Conservation (phyloP, 352 stramenopile genomes). For the Pythium dissimile region DNA sequence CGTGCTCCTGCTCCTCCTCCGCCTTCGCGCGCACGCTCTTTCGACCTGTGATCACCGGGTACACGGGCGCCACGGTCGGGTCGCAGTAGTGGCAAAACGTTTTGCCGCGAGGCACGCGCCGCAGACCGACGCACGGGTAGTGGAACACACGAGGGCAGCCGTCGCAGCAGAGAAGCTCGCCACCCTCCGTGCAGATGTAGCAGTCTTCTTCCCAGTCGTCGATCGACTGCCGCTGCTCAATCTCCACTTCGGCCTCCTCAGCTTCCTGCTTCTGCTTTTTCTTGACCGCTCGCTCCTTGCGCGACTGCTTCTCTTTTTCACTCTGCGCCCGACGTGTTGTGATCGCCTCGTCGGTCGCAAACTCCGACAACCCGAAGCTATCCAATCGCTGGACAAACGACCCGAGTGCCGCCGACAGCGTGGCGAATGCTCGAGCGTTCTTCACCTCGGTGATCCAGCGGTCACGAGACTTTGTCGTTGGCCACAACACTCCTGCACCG, state of each 20-base stretch:
- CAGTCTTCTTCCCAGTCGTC: slow-evolving; percentile 90
- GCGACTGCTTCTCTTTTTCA: slow-evolving; percentile 66
- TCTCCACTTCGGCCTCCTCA: slow-evolving; percentile 39
- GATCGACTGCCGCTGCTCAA: slow-evolving; percentile 40
- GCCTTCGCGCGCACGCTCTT: slow-evolving; percentile 9
- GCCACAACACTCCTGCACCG: slow-evolving; percentile 67
- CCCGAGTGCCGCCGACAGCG: slow-evolving; percentile 52
- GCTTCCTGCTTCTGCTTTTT: slow-evolving; percentile 62
- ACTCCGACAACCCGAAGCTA: slow-evolving; percentile 55
- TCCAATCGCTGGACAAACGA: slow-evolving; percentile 72
- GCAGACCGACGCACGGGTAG: slow-evolving; percentile 74
- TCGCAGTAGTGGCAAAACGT: slow-evolving; percentile 84
- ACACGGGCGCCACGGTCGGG: slow-evolving; percentile 60
- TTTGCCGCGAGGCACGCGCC: slow-evolving; percentile 78
- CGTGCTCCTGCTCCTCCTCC: slow-evolving; percentile 5
- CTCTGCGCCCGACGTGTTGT: slow-evolving; percentile 54
- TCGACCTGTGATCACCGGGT: slow-evolving; percentile 24
- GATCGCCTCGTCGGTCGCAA: slow-evolving; percentile 35
- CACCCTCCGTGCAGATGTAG: slow-evolving; percentile 80
- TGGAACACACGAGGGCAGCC: slow-evolving; percentile 92
- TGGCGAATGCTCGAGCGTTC: slow-evolving; percentile 42
- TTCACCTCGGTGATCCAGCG: slow-evolving; percentile 72
- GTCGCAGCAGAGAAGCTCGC: slow-evolving; percentile 88
- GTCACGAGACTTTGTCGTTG: slow-evolving; percentile 58
- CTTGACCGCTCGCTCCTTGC: slow-evolving; percentile 65